phyloP scores from a whole-genome alignment of 2,329 filamentous ascomycete genomes.

The Thermomyces lanuginosus region DNA sequence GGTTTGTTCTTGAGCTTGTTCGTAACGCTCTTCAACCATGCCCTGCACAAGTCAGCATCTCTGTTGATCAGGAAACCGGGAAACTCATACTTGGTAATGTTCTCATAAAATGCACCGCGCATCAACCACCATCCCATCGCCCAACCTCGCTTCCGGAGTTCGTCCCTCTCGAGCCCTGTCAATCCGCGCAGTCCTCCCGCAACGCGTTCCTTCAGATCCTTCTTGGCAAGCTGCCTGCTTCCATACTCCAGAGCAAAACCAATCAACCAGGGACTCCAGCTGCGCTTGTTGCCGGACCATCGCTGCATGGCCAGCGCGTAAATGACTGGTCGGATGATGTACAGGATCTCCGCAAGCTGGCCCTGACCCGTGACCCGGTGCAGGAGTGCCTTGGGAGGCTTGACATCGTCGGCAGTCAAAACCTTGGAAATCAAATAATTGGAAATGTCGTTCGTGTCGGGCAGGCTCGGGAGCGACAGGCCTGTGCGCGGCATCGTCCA shows the following conservation, averaged over 20 bases:
- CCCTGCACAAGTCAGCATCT: conserved; percentile 20
- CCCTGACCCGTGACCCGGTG: conserved; percentile 57
- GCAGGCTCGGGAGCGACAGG: conserved; percentile 66
- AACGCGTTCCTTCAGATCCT: conserved; percentile 43
- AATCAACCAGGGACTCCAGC: conserved; percentile 84
- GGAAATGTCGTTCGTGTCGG: conserved; percentile 65
- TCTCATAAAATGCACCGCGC: conserved; percentile 93
- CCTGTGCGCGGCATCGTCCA: conserved; percentile 96
- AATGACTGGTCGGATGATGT: conserved; percentile 73
- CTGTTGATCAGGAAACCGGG: neutral
- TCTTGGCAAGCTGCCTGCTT: conserved; percentile 66
- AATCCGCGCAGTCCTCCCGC: conserved; percentile 58
- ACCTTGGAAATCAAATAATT: conserved; percentile 79
- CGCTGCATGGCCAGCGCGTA: conserved; percentile 73
- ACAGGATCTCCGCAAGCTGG: conserved; percentile 73
- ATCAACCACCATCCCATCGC: conserved; percentile 89
- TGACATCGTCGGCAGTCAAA: conserved; percentile 89
- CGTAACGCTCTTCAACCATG: conserved; percentile 52
- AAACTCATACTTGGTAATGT: conserved; percentile 49
- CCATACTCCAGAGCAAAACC: conserved; percentile 74
- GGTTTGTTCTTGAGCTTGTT: conserved; percentile 54
- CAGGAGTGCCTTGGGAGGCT: conserved; percentile 72
- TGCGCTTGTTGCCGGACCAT: conserved; percentile 53
- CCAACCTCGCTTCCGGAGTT: conserved; percentile 77
- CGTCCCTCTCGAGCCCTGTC: conserved; percentile 75